Evolutionary conservation across 495 filamentous ascomycete genomes (phyloP).

Genomic region (Venustampulla echinocandica): DNA sequence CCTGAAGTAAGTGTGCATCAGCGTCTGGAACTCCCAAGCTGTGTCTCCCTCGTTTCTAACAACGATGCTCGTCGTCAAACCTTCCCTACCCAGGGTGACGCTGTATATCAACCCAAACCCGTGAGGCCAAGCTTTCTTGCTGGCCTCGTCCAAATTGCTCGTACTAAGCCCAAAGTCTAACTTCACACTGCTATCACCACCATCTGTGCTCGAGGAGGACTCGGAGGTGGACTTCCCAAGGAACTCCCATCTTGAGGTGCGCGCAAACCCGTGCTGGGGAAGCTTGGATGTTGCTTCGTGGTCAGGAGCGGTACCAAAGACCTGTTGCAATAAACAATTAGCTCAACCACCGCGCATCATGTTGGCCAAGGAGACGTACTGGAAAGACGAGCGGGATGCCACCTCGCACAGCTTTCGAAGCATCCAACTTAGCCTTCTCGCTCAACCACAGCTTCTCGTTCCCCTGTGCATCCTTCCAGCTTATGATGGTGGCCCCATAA

Average conservation of each 20-base stretch:
- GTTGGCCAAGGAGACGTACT: slow-evolving; percentile 39
- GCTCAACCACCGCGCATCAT: neutral
- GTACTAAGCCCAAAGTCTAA: slow-evolving; percentile 88
- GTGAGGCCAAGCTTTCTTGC: slow-evolving; percentile 63
- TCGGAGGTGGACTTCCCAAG: slow-evolving; percentile 62
- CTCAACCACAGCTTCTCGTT: slow-evolving; percentile 85
- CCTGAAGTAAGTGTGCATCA: slow-evolving; percentile 85
- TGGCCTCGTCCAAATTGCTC: slow-evolving; percentile 54
- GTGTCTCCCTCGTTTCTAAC: slow-evolving; percentile 75
- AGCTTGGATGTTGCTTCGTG: slow-evolving; percentile 64
- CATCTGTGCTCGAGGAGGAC: slow-evolving; percentile 29
- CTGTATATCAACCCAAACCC: slow-evolving; percentile 87
- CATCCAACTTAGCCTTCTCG: slow-evolving; percentile 58
- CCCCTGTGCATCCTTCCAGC: slow-evolving; percentile 77
- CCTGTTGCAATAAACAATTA: slow-evolving; percentile 38
- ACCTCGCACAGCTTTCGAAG: slow-evolving; percentile 54
- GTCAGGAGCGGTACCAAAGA: slow-evolving; percentile 76
- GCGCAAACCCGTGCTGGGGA: slow-evolving; percentile 94
- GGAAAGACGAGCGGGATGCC: slow-evolving; percentile 95
- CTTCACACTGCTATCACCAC: slow-evolving; percentile 62
- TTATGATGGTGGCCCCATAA: slow-evolving; percentile 85
- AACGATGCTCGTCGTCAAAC: slow-evolving; percentile 72
- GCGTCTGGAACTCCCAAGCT: slow-evolving; percentile 81
- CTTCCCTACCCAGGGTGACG: slow-evolving; percentile 68
- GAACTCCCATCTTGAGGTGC: slow-evolving; percentile 72